These are phyloP conservation scores for Fusarium sp. DNA, from an alignment of 2,329 filamentous ascomycete genomes.

Conservation along the genomic window DNA sequence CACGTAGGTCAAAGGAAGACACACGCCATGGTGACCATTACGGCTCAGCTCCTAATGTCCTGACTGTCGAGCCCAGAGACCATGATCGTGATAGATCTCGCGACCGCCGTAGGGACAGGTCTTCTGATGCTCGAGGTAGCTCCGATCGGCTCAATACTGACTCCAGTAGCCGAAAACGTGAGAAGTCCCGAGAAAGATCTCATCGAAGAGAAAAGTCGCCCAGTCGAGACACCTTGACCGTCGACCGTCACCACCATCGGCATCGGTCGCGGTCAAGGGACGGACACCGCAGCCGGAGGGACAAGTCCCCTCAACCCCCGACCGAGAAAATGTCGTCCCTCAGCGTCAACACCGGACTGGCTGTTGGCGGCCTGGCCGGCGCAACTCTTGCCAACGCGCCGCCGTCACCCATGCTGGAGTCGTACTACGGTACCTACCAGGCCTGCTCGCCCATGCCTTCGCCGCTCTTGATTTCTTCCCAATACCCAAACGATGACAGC, in stretches of 20 bases:
- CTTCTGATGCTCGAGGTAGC: slow-evolving; percentile 34
- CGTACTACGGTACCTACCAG: slow-evolving; percentile 95
- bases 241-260: slow-evolving; percentile 37
- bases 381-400: slow-evolving; percentile 73
- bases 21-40: slow-evolving; percentile 55
- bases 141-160: slow-evolving; percentile 46
- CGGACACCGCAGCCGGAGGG: slow-evolving; percentile 48
- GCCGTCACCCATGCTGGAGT: slow-evolving; percentile 88
- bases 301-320: slow-evolving; percentile 65
- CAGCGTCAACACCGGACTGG: slow-evolving; percentile 60
- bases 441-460: slow-evolving; percentile 96
- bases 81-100: slow-evolving; percentile 55
- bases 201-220: slow-evolving; percentile 46
- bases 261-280: slow-evolving; percentile 42
- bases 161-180: slow-evolving; percentile 41
- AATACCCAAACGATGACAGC: slow-evolving; percentile 66
- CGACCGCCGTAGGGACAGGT: slow-evolving; percentile 52
- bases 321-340: slow-evolving; percentile 68
- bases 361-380: slow-evolving; percentile 49
- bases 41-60: slow-evolving; percentile 56
- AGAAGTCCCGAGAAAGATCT: slow-evolving; percentile 47
- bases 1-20: slow-evolving; percentile 41
- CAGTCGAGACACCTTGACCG: slow-evolving; percentile 18
- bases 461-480: slow-evolving; percentile 73
- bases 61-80: slow-evolving; percentile 60